phyloP scores from a whole-genome alignment of 2,329 filamentous ascomycete genomes.

The Xylogone sp. region DNA sequence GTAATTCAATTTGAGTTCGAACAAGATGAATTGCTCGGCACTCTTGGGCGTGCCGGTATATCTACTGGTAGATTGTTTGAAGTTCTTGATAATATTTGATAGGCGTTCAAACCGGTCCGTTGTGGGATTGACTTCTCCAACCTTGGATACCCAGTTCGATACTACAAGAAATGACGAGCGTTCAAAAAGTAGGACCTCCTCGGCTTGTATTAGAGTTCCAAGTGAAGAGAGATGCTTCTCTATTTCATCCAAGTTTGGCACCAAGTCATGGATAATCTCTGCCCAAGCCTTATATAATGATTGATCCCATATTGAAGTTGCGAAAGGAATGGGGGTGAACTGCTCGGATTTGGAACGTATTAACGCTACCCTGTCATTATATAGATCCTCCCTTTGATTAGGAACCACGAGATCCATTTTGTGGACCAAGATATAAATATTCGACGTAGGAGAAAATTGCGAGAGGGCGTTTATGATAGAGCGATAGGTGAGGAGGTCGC shows the following conservation, averaged over 20 bases:
- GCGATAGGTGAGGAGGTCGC: slow-evolving; percentile 88
- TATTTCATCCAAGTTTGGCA: slow-evolving; percentile 88
- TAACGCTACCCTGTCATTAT: slow-evolving; percentile 75
- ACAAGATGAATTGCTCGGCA: slow-evolving; percentile 74
- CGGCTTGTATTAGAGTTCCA: slow-evolving; percentile 81
- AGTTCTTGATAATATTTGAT: slow-evolving; percentile 96
- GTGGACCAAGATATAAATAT: slow-evolving; percentile 93
- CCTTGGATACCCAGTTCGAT: slow-evolving; percentile 78
- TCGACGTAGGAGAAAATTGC: slow-evolving; percentile 76
- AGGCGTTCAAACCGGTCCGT: slow-evolving; percentile 92
- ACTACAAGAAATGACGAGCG: slow-evolving; percentile 94
- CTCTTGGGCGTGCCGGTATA: slow-evolving; percentile 79
- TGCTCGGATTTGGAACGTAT: slow-evolving; percentile 72
- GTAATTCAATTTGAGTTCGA: slow-evolving; percentile 73
- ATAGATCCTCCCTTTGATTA: slow-evolving; percentile 73
- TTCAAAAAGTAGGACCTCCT: slow-evolving; percentile 93
- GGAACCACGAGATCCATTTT: slow-evolving; percentile 96
- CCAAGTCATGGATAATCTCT: slow-evolving; percentile 93
- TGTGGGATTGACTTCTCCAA: slow-evolving; percentile 78
- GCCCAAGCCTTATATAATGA: slow-evolving; percentile 98
- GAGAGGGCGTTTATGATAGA: slow-evolving; percentile 84
- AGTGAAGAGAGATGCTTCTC: slow-evolving; percentile 81
- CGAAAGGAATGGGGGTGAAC: slow-evolving; percentile 83
- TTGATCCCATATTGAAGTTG: slow-evolving; percentile 98
- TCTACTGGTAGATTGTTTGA: slow-evolving; percentile 79